phyloP scores from a whole-genome alignment of 148 eudicot genomes.

The Agrostemma githago region DNA sequence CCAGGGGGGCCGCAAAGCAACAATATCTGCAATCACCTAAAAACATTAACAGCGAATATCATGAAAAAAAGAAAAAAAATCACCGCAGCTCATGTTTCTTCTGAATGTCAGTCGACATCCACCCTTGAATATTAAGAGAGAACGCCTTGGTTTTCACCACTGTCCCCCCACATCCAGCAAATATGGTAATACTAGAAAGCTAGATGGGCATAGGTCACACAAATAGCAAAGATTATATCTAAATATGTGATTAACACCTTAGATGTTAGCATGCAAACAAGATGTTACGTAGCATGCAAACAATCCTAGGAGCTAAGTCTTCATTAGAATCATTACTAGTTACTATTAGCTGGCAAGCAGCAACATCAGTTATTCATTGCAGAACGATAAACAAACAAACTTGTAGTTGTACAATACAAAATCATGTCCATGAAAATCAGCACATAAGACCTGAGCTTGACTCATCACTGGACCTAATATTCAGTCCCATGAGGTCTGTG shows the following conservation, averaged over 20 bases:
- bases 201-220: background rate
- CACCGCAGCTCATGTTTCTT: background rate
- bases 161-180: background rate
- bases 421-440: background rate
- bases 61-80: constrained; percentile 2
- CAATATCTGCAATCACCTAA: constrained; percentile 57
- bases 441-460: background rate
- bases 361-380: background rate
- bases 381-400: background rate
- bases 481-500: background rate
- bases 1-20: constrained; percentile 98
- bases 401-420: background rate
- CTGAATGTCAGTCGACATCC: background rate
- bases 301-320: background rate
- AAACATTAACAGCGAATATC: background rate
- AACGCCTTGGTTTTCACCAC: background rate
- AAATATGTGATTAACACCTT: background rate
- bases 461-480: background rate
- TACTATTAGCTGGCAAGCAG: constrained; percentile 1
- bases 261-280: too few relatives aligned
- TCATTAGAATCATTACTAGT: background rate
- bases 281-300: too few relatives aligned
- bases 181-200: background rate
- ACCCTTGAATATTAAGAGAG: background rate
- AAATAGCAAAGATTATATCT: background rate